Percentiles rank a stretch among this genome's conserved stretches.
These are phyloP conservation scores for grape (Vitis vinifera) DNA, from an alignment of 164 flowering plant species.

Conservation along the genomic window DNA sequence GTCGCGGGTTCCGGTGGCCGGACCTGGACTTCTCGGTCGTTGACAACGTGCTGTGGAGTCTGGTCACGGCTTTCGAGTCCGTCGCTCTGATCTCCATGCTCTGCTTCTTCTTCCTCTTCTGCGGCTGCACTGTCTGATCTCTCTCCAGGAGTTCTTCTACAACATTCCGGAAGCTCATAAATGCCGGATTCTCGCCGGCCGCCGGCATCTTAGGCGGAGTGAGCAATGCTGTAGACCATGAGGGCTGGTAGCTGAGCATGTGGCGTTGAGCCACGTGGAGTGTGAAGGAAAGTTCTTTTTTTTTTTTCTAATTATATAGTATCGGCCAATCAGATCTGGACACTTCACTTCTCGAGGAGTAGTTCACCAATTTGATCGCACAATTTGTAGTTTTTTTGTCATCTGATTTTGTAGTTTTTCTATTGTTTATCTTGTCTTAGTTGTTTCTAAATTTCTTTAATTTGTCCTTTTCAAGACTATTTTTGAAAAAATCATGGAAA, in stretches of 20 bases:
- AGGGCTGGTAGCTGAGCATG: neutral
- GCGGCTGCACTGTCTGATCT: conserved; percentile 49
- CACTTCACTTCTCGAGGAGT: no score
- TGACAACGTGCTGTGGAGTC: conserved; percentile 45
- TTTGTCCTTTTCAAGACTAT: no score
- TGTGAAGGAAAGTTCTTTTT: neutral
- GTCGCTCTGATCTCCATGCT: conserved; percentile 57
- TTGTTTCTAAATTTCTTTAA: no score
- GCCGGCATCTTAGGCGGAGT: neutral
- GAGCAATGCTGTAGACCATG: neutral
- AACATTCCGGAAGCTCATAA: neutral
- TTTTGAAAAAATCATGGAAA: no score
- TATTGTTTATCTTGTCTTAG: no score
- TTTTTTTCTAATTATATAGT: no score
- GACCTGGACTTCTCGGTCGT: conserved; percentile 27
- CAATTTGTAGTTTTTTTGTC: no score
- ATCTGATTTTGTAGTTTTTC: no score
- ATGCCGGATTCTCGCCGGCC: neutral
- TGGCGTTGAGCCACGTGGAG: neutral
- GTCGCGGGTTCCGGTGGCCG: conserved; percentile 13
- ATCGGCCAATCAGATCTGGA: no score
- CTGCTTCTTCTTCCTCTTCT: conserved; percentile 59
- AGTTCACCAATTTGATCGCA: no score
- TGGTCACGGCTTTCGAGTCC: conserved; percentile 54
- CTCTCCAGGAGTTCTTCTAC: neutral